Percentiles rank a stretch among this genome's conserved stretches.
These are phyloP conservation scores for Tolypocladium sp. DNA, from an alignment of 2,329 filamentous ascomycete genomes.

Conservation along the genomic window DNA sequence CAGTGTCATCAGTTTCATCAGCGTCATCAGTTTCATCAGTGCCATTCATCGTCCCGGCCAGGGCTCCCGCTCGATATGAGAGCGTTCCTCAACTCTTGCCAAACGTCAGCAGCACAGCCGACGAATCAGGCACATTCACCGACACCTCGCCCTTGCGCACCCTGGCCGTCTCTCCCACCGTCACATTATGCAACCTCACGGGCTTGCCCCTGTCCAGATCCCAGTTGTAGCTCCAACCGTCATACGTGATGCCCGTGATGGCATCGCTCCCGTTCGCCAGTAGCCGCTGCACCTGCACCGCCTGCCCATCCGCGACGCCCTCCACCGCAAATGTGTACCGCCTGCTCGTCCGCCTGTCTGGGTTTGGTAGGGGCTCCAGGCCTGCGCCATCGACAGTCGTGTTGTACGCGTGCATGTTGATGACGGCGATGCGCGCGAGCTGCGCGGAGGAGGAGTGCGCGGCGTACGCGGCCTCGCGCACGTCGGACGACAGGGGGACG, in stretches of 20 bases:
- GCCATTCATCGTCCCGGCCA: too few relatives aligned
- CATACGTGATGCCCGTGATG: constrained; percentile 50
- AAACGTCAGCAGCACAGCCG: constrained; percentile 28
- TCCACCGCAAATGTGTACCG: constrained; percentile 30
- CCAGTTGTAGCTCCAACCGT: constrained; percentile 53
- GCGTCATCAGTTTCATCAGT: too few relatives aligned
- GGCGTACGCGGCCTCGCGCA: too few relatives aligned
- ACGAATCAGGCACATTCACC: constrained; percentile 31
- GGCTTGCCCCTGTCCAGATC: constrained; percentile 46
- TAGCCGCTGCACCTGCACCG: constrained; percentile 35
- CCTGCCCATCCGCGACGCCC: constrained; percentile 17
- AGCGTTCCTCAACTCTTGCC: not conserved
- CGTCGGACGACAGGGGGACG: too few relatives aligned
- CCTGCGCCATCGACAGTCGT: too few relatives aligned
- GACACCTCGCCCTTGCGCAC: constrained; percentile 25
- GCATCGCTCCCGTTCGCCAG: constrained; percentile 55
- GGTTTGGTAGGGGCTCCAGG: constrained; percentile 10
- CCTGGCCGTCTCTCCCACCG: constrained; percentile 34
- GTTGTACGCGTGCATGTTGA: too few relatives aligned
- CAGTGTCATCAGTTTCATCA: too few relatives aligned
- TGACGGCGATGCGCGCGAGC: too few relatives aligned
- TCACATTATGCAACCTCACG: constrained; percentile 45
- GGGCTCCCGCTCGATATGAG: too few relatives aligned
- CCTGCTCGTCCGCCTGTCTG: constrained; percentile 17
- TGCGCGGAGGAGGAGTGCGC: too few relatives aligned